phyloP scores from a whole-genome alignment of 2,329 filamentous ascomycete species.

The Pseudocercospora fuligena region DNA sequence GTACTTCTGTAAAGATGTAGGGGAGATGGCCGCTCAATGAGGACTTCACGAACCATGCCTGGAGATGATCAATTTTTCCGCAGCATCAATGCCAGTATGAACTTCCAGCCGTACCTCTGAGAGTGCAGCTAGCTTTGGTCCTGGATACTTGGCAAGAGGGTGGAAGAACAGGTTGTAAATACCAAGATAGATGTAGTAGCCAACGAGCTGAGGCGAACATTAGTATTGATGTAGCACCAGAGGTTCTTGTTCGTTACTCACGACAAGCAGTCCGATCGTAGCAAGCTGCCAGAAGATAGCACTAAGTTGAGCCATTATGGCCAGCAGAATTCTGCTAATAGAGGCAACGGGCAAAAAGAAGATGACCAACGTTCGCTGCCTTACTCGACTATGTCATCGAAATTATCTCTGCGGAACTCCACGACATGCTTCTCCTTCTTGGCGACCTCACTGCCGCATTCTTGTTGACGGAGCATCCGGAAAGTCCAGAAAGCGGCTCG shows the following conservation, averaged over 20 bases:
- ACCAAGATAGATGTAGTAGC: slow-evolving; percentile 1
- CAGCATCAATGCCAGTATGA: too few species aligned
- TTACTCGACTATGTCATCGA: not conserved
- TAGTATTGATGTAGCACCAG: not conserved
- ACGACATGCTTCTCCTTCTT: not conserved
- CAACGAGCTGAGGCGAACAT: not conserved
- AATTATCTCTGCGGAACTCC: not conserved
- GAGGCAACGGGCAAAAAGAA: not conserved
- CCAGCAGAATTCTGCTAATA: not conserved
- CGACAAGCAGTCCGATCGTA: not conserved
- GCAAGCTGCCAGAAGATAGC: not conserved
- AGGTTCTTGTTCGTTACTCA: not conserved
- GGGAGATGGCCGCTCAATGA: not conserved
- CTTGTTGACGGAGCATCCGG: not conserved
- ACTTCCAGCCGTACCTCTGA: slow-evolving; percentile 1
- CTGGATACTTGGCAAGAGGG: slow-evolving; percentile 12
- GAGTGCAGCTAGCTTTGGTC: slow-evolving; percentile 4
- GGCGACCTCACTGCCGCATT: not conserved
- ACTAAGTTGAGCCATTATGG: not conserved
- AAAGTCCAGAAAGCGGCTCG: not conserved
- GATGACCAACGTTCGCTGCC: not conserved
- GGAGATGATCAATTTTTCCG: not conserved
- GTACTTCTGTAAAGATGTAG: slow-evolving; percentile 31
- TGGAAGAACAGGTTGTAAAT: slow-evolving; percentile 18
- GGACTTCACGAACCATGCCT: slow-evolving; percentile 5